These are phyloP conservation scores for Santalum album DNA, from an alignment of 164 flowering plant genomes.

Conservation along the genomic window DNA sequence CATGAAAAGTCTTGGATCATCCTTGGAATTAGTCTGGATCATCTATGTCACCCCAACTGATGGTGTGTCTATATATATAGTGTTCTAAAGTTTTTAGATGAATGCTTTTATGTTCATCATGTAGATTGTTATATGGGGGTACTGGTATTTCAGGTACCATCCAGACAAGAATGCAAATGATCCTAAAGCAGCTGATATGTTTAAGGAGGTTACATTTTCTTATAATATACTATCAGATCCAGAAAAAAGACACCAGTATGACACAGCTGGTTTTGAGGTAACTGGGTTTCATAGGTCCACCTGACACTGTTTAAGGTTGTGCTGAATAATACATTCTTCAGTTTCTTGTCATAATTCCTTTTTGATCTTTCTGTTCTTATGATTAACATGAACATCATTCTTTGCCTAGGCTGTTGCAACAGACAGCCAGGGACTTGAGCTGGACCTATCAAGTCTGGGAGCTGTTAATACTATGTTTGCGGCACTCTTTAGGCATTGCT, in stretches of 20 bases:
- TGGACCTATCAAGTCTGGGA: slow-evolving; percentile 96
- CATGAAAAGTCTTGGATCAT: too few species aligned
- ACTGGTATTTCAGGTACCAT: slow-evolving; percentile 57
- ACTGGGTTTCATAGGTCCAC: neutral
- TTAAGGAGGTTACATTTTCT: slow-evolving; percentile 86
- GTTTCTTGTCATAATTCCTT: neutral
- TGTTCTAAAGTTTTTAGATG: too few species aligned
- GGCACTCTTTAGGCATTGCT: slow-evolving; percentile 72
- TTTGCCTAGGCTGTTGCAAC: slow-evolving; percentile 74
- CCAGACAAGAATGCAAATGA: slow-evolving; percentile 99
- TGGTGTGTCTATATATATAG: too few species aligned
- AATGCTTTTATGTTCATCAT: neutral
- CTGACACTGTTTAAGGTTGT: neutral
- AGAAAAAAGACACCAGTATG: slow-evolving; percentile 82
- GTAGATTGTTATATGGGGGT: neutral
- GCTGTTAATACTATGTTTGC: slow-evolving; percentile 96
- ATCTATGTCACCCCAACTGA: too few species aligned
- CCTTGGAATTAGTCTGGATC: too few species aligned
- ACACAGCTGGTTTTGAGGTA: slow-evolving; percentile 92
- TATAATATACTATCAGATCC: slow-evolving; percentile 84
- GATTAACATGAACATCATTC: slow-evolving; percentile 1
- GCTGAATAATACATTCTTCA: neutral
- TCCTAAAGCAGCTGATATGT: slow-evolving; percentile 85
- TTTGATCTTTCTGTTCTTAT: neutral
- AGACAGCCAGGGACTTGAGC: slow-evolving; percentile 80